Evolutionary conservation across 148 eudicot genomes (phyloP), one percentile per base, ranked within the genome.

Genomic region (Camellia japonica): DNA sequence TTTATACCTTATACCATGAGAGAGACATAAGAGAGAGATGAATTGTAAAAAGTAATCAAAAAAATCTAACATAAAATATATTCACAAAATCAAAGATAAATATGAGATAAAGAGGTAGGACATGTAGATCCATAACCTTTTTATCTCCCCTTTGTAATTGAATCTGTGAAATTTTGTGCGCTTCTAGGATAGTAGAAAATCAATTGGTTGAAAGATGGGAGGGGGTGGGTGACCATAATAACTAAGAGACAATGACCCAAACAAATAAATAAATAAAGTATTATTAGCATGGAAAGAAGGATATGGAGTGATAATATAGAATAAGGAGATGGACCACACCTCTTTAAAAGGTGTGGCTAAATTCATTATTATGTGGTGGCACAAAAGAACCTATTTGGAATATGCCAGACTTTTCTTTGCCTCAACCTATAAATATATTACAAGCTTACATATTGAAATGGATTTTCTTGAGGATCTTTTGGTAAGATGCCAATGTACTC

Each of bases 331-430:
- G 79, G 79, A 19, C 79, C 79, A 62, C 12, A 46, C 41, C 9
- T 76, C 61, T 58, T 3, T 16, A 1, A 14, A 55, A 7, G 6
- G 2, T 30, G 49, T 6, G 77, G 77, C 7, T 15, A 6, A 41
- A 58, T 9, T 44, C 5, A 58, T 68, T 41, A 68, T 68, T 8
- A 8, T 38, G 67, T 19, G 56, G 12, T 19, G 41, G 79, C 68
- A 76, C 69, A 76, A 61, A 47, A 62, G 79, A 62, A 76, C 79
- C 78, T 14, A 62, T 46, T 76, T 46, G 79, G 79, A 76, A 76
- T 76, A 76, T 76, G 69, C 79, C 79, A 44, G 63, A 58, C 78
- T 59, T 75, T 75, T 43, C 38, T 62, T 60, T n/a, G 42, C 74
- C 74, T 19, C 18, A 1, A 19, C 41, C 23, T 71, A 4, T 58